A percentile compares a stretch with the other conserved stretches of the same genome.
These are phyloP conservation scores for Pezicula rhizophila DNA, from an alignment of 2,329 filamentous ascomycete species.

Conservation along the genomic window DNA sequence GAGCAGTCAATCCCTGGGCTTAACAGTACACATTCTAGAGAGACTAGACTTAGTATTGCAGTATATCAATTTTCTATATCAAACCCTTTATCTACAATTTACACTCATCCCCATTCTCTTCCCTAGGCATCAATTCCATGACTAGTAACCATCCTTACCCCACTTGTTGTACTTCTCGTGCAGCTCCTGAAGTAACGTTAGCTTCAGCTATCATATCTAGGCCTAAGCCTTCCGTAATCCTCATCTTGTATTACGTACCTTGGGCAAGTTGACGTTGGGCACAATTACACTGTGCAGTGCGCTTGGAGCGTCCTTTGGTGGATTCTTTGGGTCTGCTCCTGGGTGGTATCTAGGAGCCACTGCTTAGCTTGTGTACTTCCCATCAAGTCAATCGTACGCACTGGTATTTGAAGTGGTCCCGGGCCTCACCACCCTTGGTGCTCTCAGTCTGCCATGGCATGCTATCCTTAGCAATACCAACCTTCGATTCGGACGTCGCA, in stretches of 20 bases:
- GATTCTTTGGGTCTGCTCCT: constrained; percentile 71
- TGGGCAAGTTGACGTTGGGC: constrained; percentile 87
- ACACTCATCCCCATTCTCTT: constrained; percentile 8
- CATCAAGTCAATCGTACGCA: neutral
- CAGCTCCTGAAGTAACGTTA: constrained; percentile 52
- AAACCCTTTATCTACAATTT: constrained; percentile 21
- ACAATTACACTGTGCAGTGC: constrained; percentile 93
- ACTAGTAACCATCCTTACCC: constrained; percentile 82
- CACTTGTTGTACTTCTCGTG: constrained; percentile 99
- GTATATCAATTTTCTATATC: constrained; percentile 7
- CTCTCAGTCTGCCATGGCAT: constrained; percentile 86
- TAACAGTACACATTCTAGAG: neutral
- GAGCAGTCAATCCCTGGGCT: no score
- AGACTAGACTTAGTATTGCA: neutral
- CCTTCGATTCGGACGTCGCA: constrained; percentile 72
- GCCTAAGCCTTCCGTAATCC: neutral
- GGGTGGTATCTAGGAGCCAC: constrained; percentile 34
- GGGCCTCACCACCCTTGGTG: constrained; percentile 53
- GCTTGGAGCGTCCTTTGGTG: constrained; percentile 84
- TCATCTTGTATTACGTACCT: constrained; percentile 46
- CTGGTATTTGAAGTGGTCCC: constrained; percentile 52
- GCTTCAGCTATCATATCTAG: neutral
- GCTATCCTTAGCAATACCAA: constrained; percentile 67
- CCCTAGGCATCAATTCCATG: constrained; percentile 32
- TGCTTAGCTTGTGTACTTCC: constrained; percentile 17